Evolutionary conservation across 208 protist genomes (phyloP).

Genomic region (Leishmania braziliensis): DNA sequence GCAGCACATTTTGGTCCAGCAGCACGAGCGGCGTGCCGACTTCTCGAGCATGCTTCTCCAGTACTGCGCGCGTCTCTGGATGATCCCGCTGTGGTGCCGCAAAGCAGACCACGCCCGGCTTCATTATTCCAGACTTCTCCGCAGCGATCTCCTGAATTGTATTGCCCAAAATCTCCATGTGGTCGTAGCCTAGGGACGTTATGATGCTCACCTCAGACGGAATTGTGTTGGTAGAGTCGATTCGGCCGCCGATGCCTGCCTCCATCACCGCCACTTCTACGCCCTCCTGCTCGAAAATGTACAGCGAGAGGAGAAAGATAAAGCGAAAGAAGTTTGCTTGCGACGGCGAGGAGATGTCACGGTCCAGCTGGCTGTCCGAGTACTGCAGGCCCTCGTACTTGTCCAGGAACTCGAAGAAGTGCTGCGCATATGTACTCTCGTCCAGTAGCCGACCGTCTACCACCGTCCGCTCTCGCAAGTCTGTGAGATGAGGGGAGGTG

Average conservation of each 20-base stretch:
- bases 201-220: conserved; percentile 85
- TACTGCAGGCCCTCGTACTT: conserved; percentile 49
- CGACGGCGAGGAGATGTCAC: conserved; percentile 41
- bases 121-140: conserved; percentile 96
- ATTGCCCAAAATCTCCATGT: conserved; percentile 93
- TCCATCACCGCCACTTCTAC: conserved; percentile 94
- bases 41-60: conserved; percentile 52
- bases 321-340: conserved; percentile 84
- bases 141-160: conserved; percentile 91
- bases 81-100: conserved; percentile 73
- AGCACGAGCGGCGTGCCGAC: conserved; percentile 56
- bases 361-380: conserved; percentile 59
- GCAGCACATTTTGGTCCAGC: conserved; percentile 63
- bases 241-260: conserved; percentile 93
- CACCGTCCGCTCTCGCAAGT: conserved; percentile 85
- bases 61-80: conserved; percentile 54
- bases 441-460: conserved; percentile 77
- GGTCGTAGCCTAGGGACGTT: conserved; percentile 93
- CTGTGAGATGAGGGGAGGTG: conserved; percentile 90
- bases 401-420: conserved; percentile 84
- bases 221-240: conserved; percentile 94
- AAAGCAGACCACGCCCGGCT: conserved; percentile 74
- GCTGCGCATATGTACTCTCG: conserved; percentile 62
- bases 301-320: conserved; percentile 83
- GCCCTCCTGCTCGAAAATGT: conserved; percentile 74